Evolutionary conservation across 768 basidiomycete genomes (phyloP), one percentile per base, ranked within the genome.

Genomic region (Serendipita indica): DNA sequence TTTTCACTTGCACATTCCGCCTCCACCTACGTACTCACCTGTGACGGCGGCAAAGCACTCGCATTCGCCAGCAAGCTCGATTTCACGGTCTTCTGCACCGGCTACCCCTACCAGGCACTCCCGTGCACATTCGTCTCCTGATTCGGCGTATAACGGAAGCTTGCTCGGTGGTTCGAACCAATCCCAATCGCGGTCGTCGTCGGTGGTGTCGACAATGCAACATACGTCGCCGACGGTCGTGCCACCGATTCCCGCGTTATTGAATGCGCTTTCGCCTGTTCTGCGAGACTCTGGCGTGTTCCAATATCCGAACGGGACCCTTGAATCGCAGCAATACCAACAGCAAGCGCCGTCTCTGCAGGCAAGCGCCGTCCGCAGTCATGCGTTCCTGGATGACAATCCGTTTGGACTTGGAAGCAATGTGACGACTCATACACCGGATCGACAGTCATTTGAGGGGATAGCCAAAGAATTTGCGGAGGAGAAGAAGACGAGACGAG

Each of bases 341-440:
- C 13, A 20, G 14, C 12, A 13, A 16, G 14, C 1, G 16, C 37
- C 37, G 13, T 12, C 37, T 13, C 37, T 13, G 18, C 37, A 39
- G 13, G 18, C 37, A 18, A 39, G 18, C 37, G 13, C 45, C 45
- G 45, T 12, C 12, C 12, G 12, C 14, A n/a, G 13, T 14, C 45
- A 46, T 27, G 13, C 45, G 13, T 46, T 46, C 45, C 45, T 46
- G 12, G 45, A 46, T 22, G 45, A 46, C 45, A 46, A 46, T 27
- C 45, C 45, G 45, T 46, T 46, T 46, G 45, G 45, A 46, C 37
- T 13, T 18, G 45, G 16, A 27, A 10, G 45, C 45, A 46, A 20
- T 27, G 45, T n/a, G n/a, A n/a, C 45, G 13, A 13, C 45, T 16
- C 45, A 46, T 22, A 46, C 45, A 12, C 45, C 45, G 12, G 27